Evolutionary conservation across 768 basidiomycete genomes (phyloP).

Genomic region (Collybia sordida): DNA sequence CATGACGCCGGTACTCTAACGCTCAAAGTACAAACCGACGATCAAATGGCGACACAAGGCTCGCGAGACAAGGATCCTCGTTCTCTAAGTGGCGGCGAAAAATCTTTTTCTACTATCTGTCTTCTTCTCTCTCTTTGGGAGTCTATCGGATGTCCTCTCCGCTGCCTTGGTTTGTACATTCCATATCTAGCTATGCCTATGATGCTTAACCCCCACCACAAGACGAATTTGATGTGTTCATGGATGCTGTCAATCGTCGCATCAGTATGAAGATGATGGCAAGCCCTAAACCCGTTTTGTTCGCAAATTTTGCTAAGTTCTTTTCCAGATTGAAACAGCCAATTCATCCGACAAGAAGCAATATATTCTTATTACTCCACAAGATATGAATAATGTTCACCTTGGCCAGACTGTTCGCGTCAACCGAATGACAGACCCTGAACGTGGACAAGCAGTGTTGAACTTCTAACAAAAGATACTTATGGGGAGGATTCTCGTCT

Average conservation of each 20-base stretch:
- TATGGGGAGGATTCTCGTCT: too few relatives aligned
- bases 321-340: constrained; percentile 78
- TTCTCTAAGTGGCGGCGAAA: constrained; percentile 90
- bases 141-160: constrained; percentile 88
- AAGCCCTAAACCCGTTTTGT: constrained; percentile 16
- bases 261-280: constrained; percentile 97
- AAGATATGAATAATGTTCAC: constrained; percentile 77
- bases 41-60: constrained; percentile 63
- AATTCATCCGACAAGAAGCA: constrained; percentile 87
- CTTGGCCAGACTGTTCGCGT: constrained; percentile 72
- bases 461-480: background rate
- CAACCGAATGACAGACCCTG: constrained; percentile 76
- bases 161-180: constrained; percentile 72
- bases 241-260: constrained; percentile 90
- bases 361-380: constrained; percentile 95
- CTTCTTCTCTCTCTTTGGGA: constrained; percentile 95
- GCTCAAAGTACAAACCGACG: constrained; percentile 84
- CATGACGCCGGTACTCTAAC: constrained; percentile 63
- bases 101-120: constrained; percentile 96
- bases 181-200: background rate
- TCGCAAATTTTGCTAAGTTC: background rate
- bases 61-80: constrained; percentile 79
- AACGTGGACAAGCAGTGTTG: constrained; percentile 52
- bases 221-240: constrained; percentile 99
- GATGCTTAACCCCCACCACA: constrained; percentile 2